Base-by-base conservation (phyloP, 768 basidiomycete species). In the Pleurotus citrinopileatus region DNA sequence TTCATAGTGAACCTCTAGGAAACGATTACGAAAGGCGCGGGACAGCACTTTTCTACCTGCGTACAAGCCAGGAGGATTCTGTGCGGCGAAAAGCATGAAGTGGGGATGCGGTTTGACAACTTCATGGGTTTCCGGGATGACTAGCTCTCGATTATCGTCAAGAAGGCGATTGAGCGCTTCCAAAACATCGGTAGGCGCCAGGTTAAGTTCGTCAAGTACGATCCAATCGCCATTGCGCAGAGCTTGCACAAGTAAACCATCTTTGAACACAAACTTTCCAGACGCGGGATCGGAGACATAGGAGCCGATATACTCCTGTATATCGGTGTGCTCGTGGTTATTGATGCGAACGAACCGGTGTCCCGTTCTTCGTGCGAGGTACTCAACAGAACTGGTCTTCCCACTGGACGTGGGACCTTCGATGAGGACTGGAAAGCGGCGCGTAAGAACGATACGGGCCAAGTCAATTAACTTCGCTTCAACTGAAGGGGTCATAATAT, bases 241-340 rank as follows among this genome's bases (percentile, higher is more conserved):
- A 3, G 97, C 96, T 44, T 88, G 90, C 8, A 98, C 93, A 20
- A 99, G 80, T 0, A 99, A 73, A 7, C 97, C 97, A 65, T 99
- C 97, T 61, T 88, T 89, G 72, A 97, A 98, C 7, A 91, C 84
- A 13, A 98, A 80, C 68, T 93, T 95, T n/a, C 97, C 97, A 0
- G 94, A 92, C 12, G 80, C 65, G 6, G 94, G 85, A 67, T 98
- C 94, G 2, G 97, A 95, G 20, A 95, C 84, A 64, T 99, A 99
- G 0, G 94, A 94, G 2, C 97, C 97, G 42, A 98, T 79, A 64
- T 99, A 99, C 66, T 99, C 97, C 64, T 99, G 97, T 46, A 99
- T 97, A 65, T 99, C 97, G 4, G 97, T 99, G 64, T 98, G 97
- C 59, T 99, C 97, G 71, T 99, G 97, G 63, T 99, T 99, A 73